Conservation (phyloP, 768 basidiomycete genomes). For the Naganishia randhawae region DNA sequence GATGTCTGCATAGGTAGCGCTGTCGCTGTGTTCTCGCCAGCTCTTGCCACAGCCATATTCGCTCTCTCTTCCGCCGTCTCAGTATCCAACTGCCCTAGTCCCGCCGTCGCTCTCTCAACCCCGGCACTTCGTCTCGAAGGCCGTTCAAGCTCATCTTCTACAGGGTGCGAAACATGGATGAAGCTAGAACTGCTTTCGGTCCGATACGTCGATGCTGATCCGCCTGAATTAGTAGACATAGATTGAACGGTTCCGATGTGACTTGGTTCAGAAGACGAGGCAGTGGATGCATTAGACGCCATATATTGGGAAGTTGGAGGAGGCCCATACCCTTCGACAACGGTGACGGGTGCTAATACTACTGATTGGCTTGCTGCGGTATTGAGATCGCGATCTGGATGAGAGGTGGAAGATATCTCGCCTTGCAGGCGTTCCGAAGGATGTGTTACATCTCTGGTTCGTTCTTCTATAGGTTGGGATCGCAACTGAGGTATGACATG, state of each 20-base stretch:
- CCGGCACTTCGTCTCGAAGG: not conserved
- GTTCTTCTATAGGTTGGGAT: not conserved
- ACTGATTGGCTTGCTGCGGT: not conserved
- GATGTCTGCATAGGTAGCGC: slow-evolving; percentile 2
- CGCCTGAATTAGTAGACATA: not conserved
- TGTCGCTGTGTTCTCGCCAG: not conserved
- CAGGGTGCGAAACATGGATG: slow-evolving; percentile 15
- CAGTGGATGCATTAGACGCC: not conserved
- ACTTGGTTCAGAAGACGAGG: not conserved
- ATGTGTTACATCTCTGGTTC: not conserved
- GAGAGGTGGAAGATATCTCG: not conserved
- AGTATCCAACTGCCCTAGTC: not conserved
- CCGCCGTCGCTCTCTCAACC: not conserved
- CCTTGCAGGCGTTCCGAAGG: not conserved
- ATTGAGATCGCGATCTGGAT: not conserved
- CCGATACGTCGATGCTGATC: slow-evolving; percentile 7
- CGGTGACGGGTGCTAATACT: not conserved
- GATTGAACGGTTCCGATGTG: slow-evolving; percentile 16
- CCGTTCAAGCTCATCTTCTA: not conserved
- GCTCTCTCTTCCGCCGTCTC: not conserved
- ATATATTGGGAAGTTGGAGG: not conserved
- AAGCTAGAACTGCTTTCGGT: slow-evolving; percentile 15
- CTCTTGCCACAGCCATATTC: slow-evolving; percentile 12
- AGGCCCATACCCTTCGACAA: not conserved
- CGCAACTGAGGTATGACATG: slow-evolving; percentile 8